phyloP scores from a whole-genome alignment of 208 protist species.

The Leishmania major region DNA sequence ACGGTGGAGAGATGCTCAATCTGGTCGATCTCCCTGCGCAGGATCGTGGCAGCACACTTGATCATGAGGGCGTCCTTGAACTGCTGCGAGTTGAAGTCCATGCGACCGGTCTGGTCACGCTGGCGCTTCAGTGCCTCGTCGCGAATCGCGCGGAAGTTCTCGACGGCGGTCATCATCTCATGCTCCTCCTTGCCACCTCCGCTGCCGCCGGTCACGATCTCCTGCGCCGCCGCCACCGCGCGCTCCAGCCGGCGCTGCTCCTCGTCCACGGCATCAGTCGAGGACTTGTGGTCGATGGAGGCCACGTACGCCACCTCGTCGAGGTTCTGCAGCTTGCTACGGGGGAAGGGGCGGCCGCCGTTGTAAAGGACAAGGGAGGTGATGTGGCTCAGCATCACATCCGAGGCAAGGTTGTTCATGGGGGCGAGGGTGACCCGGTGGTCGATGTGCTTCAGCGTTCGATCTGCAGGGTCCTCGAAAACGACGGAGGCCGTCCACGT shows the following conservation, averaged over 20 bases:
- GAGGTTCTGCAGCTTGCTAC: slow-evolving; percentile 66
- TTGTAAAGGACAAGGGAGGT: slow-evolving; percentile 51
- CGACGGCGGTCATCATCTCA: slow-evolving; percentile 35
- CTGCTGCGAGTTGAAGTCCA: slow-evolving; percentile 75
- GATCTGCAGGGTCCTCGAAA: slow-evolving; percentile 27
- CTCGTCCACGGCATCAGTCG: slow-evolving; percentile 35
- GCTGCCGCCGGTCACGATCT: slow-evolving; percentile 32
- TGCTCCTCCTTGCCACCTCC: slow-evolving; percentile 35
- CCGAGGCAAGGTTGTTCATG: slow-evolving; percentile 43
- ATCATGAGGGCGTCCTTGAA: slow-evolving; percentile 90
- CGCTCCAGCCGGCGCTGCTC: slow-evolving; percentile 35
- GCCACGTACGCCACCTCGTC: slow-evolving; percentile 64
- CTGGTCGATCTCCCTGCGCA: slow-evolving; percentile 59
- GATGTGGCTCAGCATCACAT: slow-evolving; percentile 72
- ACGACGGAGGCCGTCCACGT: slow-evolving; percentile 45
- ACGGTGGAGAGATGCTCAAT: slow-evolving; percentile 57
- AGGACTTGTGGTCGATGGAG: slow-evolving; percentile 26
- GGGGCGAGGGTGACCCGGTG: slow-evolving; percentile 35
- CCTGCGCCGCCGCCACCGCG: slow-evolving; percentile 28
- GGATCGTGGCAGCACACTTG: slow-evolving; percentile 63
- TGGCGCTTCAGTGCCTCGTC: slow-evolving; percentile 52
- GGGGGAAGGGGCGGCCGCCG: slow-evolving; percentile 45
- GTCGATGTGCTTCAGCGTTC: slow-evolving; percentile 37
- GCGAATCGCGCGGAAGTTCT: slow-evolving; percentile 44
- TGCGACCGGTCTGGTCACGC: slow-evolving; percentile 44